Evolutionary conservation across 192 early-diverging fungal species (phyloP), one percentile per base, ranked within the genome.

Genomic region (Gaertneriomyces semiglobifer): DNA sequence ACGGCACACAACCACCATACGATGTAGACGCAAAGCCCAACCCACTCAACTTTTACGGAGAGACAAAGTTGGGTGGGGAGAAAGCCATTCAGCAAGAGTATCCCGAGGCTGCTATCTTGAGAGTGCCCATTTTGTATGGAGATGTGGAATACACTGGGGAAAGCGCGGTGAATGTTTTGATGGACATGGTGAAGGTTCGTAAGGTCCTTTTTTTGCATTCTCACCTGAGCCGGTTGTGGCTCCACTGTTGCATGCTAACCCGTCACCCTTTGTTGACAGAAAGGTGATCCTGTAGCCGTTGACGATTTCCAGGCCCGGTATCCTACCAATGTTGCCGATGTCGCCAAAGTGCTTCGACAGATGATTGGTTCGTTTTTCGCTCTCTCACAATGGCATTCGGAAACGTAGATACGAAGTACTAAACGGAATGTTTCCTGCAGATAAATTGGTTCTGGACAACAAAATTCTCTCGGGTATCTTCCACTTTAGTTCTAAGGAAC

Each of bases 41-140:
- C 66, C 93, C 93, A 57, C 67, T 96, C 6, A 88, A 93, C 56
- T 86, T 87, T 63, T 96, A 96, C 62, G 93, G 86, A 5, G 76
- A 86, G 40, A 86, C 90, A 4, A 93, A 93, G 74, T 79, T 85
- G 42, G 81, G 79, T 5, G 92, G 92, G 2, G 93, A 93, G 69
- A 45, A 76, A 25, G 88, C 86, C 4, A 80, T 89, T 16, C 68
- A 73, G 41, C 74, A 66, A 11, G 71, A 74, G 1, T 80, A 90
- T 73, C 66, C 83, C 0, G 63, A 78, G 0, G 84, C 88, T 5
- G 79, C 84, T 2, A 84, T 93, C 40, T 69, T 96, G 55, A 79
- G 93, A 12, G 79, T 96, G 2, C 93, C 93, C 6, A 79, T 96
- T 45, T 70, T 96, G 66, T 89, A 81, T 53, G 91, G 92, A 7